Percentiles rank a stretch among this genome's conserved stretches.
Evolutionary conservation across 2,329 filamentous ascomycete species (phyloP).

Genomic region (Trichoderma semiorbis): DNA sequence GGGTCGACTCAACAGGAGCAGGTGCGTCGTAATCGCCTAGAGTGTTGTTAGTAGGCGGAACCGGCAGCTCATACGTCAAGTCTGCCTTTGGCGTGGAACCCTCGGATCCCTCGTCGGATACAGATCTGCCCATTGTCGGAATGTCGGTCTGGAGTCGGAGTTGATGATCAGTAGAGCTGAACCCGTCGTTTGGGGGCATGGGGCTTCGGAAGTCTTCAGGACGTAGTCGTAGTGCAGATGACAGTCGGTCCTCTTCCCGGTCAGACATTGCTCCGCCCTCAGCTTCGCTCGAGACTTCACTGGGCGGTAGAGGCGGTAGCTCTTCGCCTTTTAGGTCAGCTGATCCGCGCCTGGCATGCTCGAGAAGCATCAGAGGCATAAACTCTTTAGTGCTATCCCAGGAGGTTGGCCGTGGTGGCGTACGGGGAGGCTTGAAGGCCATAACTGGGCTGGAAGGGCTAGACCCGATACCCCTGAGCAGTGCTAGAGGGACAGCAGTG

Average conservation of each 20-base stretch:
- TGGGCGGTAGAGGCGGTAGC: slow-evolving; percentile 50
- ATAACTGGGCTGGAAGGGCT: slow-evolving; percentile 41
- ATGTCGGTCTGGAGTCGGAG: slow-evolving; percentile 43
- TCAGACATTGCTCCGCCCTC: slow-evolving; percentile 20
- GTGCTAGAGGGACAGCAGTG: slow-evolving; percentile 56
- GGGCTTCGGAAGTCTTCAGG: slow-evolving; percentile 25
- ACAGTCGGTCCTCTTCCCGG: slow-evolving; percentile 24
- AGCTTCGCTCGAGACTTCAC: slow-evolving; percentile 32
- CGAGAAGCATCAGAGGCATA: slow-evolving; percentile 78
- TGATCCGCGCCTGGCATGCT: slow-evolving; percentile 49
- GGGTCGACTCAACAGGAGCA: slow-evolving; percentile 38
- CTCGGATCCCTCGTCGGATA: slow-evolving; percentile 57
- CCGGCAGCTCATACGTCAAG: slow-evolving; percentile 30
- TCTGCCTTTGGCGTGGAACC: slow-evolving; percentile 67
- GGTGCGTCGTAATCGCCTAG: slow-evolving; percentile 33
- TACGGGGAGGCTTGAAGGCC: slow-evolving; percentile 33
- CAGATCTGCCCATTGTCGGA: slow-evolving; percentile 29
- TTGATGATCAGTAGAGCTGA: slow-evolving; percentile 19
- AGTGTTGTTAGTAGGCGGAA: slow-evolving; percentile 20
- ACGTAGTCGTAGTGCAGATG: slow-evolving; percentile 30
- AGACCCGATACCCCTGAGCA: slow-evolving; percentile 49
- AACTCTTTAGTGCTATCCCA: slow-evolving; percentile 68
- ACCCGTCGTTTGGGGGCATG: background rate
- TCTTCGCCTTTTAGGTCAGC: slow-evolving; percentile 32
- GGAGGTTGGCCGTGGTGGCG: slow-evolving; percentile 50